A percentile compares a stretch with the other conserved stretches of the same genome.
Evolutionary conservation across 768 basidiomycete genomes (phyloP).

Genomic region (Melanogaster broomeanus): DNA sequence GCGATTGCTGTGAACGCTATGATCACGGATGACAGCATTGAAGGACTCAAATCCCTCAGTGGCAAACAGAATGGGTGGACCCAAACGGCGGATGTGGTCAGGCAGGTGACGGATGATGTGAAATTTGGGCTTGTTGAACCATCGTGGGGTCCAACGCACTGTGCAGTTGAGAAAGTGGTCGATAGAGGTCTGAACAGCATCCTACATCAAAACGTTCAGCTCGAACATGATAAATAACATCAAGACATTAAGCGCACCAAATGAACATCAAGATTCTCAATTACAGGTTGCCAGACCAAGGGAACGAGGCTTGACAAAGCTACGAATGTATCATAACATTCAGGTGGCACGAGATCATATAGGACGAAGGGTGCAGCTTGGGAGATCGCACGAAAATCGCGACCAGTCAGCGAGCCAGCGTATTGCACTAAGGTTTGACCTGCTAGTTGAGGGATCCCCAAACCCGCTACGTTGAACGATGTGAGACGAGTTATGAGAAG

Average conservation of each 20-base stretch:
- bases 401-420: slow-evolving; percentile 38
- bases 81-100: slow-evolving; percentile 39
- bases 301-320: slow-evolving; percentile 34
- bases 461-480: slow-evolving; percentile 34
- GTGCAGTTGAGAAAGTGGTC: slow-evolving; percentile 37
- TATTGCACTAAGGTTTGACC: slow-evolving; percentile 39
- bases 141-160: slow-evolving; percentile 28
- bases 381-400: slow-evolving; percentile 20
- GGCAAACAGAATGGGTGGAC: slow-evolving; percentile 44
- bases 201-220: slow-evolving; percentile 10
- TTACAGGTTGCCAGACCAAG: slow-evolving; percentile 43
- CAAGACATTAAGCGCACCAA: slow-evolving; percentile 25
- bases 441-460: slow-evolving; percentile 30
- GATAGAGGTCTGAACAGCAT: slow-evolving; percentile 29
- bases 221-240: not conserved
- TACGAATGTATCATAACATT: slow-evolving; percentile 33
- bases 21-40: slow-evolving; percentile 34
- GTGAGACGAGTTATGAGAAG: slow-evolving; percentile 28
- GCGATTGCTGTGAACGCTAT: slow-evolving; percentile 36
- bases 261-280: slow-evolving; percentile 34
- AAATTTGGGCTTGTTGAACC: slow-evolving; percentile 48
- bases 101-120: slow-evolving; percentile 42
- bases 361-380: slow-evolving; percentile 41
- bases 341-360: slow-evolving; percentile 34
- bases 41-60: slow-evolving; percentile 46